Base-by-base conservation (phyloP, 2,329 filamentous ascomycete species). In the Fusarium heterosporum region DNA sequence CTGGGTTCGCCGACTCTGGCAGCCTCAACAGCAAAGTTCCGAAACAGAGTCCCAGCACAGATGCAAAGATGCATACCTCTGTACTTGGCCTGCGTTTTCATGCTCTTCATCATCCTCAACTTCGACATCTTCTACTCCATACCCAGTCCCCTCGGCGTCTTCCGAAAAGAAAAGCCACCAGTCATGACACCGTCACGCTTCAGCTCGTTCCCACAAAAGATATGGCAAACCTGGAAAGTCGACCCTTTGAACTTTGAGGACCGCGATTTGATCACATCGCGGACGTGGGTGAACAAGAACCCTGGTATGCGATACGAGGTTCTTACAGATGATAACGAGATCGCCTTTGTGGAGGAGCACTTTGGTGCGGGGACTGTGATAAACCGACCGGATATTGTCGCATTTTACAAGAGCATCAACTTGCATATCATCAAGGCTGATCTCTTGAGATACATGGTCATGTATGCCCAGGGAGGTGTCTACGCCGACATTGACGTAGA, bases 141-240 rank as follows among this genome's bases (percentile, higher is more conserved):
- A 26, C 72, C 72, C 8, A 71, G 59, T 22, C 73, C 74, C 1
- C 55, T 63, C 8, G 45, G 58, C 7, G 54, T 69, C 19, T 50
- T 72, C 22, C 63, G 64, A 52, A 62, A 49, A 30, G 51, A 66
- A 22, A 54, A 54, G 8, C 46, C 52, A 10, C 40, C 71, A 29
- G 47, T 22, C 13, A 42, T 17, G 16, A 51, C 49, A 54, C 57
- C 50, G 5, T 26, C 47, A 61, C 75, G 55, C 28, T 75, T 72
- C 48, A 73, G 67, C 69, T 74, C 68, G 22, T 92, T 88, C 70
- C 90, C 84, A 8, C 83, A 83, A 55, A 93, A 92, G 77, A 90
- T 93, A 68, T 93, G 90, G 90, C 90, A 93, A 76, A 90, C 87
- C 1, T 93, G 90, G 90, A 93, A 92, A 75, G 85, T 89, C 28